phyloP scores from a whole-genome alignment of 768 basidiomycete species.

The Gloeopeniophorella convolvens region DNA sequence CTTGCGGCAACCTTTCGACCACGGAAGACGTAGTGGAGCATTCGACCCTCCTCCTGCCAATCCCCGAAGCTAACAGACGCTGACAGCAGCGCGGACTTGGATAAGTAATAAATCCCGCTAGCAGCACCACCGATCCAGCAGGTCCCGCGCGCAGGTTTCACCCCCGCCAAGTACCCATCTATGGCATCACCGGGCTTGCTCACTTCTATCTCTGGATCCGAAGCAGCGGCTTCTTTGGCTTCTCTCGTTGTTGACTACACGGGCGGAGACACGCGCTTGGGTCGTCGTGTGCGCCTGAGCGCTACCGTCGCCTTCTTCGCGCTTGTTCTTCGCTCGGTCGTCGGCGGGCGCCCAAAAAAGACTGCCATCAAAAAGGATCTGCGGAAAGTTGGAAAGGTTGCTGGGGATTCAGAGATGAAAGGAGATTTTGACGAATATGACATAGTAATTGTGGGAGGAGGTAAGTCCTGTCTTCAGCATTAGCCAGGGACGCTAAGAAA shows the following conservation, averaged over 20 bases:
- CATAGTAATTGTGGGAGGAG: constrained; percentile 34
- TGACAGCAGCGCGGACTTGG: too few species aligned
- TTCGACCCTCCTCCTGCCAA: too few species aligned
- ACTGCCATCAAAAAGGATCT: constrained; percentile 5
- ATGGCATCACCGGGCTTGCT: background rate
- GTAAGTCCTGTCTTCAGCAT: constrained; percentile 19
- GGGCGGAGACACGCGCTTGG: constrained; percentile 4
- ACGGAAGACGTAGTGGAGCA: too few species aligned
- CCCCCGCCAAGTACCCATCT: too few species aligned
- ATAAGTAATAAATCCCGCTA: too few species aligned
- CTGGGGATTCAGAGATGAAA: constrained; percentile 1
- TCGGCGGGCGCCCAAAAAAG: background rate
- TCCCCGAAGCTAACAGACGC: too few species aligned
- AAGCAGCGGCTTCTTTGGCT: background rate
- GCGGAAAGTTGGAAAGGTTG: constrained; percentile 2
- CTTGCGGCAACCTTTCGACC: too few species aligned
- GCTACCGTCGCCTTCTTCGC: background rate
- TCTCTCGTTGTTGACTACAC: background rate
- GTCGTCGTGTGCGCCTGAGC: constrained; percentile 6
- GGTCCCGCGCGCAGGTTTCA: too few species aligned
- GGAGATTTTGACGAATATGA: constrained; percentile 28
- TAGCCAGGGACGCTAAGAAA: background rate
- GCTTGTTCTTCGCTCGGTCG: background rate
- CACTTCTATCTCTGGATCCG: background rate
- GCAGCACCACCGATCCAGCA: too few species aligned